Conservation (phyloP, 2,329 filamentous ascomycete species). For the Volutella citrinella region DNA sequence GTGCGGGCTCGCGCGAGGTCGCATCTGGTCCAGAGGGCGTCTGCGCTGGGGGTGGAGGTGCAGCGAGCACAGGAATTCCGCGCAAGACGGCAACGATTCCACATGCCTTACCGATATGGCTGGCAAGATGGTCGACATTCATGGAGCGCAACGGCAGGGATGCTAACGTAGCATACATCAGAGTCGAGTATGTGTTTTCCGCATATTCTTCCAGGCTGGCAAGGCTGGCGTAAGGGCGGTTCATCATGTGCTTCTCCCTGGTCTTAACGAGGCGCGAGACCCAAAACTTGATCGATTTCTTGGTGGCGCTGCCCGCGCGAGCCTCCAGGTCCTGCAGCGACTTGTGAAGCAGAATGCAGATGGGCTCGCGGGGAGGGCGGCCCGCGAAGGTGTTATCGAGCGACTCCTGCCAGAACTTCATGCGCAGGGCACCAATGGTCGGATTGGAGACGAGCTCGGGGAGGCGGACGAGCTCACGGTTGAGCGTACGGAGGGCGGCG, state of each 20-base stretch:
- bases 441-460: constrained; percentile 86
- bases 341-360: constrained; percentile 77
- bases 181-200: constrained; percentile 90
- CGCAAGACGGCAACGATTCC: constrained; percentile 86
- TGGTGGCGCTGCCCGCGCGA: constrained; percentile 38
- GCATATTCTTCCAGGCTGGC: constrained; percentile 80
- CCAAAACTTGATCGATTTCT: constrained; percentile 65
- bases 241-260: constrained; percentile 78
- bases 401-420: constrained; percentile 93
- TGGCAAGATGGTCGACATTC: constrained; percentile 87
- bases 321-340: constrained; percentile 62
- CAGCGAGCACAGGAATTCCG: constrained; percentile 83
- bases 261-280: constrained; percentile 74
- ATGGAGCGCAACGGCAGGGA: constrained; percentile 76
- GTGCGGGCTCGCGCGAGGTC: constrained; percentile 44
- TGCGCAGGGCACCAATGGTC: constrained; percentile 82
- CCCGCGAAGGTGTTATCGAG: constrained; percentile 75
- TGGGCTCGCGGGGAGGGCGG: constrained; percentile 82
- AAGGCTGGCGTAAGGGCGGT: constrained; percentile 74
- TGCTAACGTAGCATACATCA: constrained; percentile 85
- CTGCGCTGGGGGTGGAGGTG: constrained; percentile 53
- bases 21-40: constrained; percentile 39
- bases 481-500: constrained; percentile 85
- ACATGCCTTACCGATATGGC: constrained; percentile 90
- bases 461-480: constrained; percentile 85